Evolutionary conservation across 129 eudicot species (phyloP), one percentile per base, ranked within the genome.

Genomic region (Pseudognaphalium luteoalbum): DNA sequence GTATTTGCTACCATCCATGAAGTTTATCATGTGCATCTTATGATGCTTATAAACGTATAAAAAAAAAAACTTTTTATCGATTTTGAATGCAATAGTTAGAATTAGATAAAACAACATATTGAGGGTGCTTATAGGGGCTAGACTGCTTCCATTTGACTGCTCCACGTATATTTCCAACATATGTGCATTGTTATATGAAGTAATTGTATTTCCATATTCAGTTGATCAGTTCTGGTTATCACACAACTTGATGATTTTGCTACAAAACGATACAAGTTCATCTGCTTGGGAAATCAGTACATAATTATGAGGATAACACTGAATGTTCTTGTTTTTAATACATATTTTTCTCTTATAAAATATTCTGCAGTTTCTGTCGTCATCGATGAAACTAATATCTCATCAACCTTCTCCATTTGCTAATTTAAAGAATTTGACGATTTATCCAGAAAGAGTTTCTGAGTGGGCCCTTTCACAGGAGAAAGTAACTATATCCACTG

Each of bases 351-450:
- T 25, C 28, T 25, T 25, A 25, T 25, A 25, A 25, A 25, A 6
- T 66, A 21, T 42, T 69, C 15, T 71, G 76, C 76, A 71, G 65
- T 65, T 52, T 32, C 65, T 71, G 8, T 32, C 75, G 25, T 50
- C 62, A 28, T 70, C 30, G 2, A 51, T 54, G 50, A 66, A 52
- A 71, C 50, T 33, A 32, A 56, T 71, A 17, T 16, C 76, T 28
- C 2, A 25, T 17, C 29, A 32, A 54, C 65, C 76, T 71, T 30
- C 65, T 54, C 75, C 75, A 32, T 71, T 71, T 54, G 30, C 32
- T 17, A 71, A 71, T 1, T 25, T 25, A 25, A 25, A 25, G 28
- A 25, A 25, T 25, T 25, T 25, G 28, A 25, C 28, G 28, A 52
- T 71, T 30, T n/a, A 52, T 52, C 66, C 76, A 15, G 37, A 9